Conservation (phyloP, 495 filamentous ascomycete species). For the Penicillium turbatum region DNA sequence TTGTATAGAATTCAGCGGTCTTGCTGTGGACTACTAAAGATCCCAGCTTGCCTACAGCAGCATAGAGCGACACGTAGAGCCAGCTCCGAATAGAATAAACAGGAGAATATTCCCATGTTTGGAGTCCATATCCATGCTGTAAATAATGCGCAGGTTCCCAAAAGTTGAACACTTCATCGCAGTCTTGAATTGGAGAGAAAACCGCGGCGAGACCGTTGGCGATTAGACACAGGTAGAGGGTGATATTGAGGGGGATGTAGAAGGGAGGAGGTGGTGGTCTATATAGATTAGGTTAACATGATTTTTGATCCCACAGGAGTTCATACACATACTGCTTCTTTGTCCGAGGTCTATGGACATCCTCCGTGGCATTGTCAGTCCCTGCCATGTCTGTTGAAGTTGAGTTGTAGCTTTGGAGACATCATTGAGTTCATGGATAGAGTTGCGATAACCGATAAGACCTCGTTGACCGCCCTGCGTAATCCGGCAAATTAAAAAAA, state of each 20-base stretch:
- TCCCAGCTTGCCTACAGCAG: conserved; percentile 60
- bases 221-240: conserved; percentile 71
- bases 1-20: conserved; percentile 77
- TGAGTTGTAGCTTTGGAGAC: not conserved
- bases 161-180: conserved; percentile 98
- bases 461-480: conserved; percentile 31
- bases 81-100: conserved; percentile 94
- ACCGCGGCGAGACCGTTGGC: conserved; percentile 73
- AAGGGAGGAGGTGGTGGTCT: conserved; percentile 54
- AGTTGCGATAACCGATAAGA: conserved; percentile 31
- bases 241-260: conserved; percentile 63
- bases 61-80: conserved; percentile 87
- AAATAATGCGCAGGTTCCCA: conserved; percentile 98
- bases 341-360: conserved; percentile 15
- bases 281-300: conserved; percentile 16
- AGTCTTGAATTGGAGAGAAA: conserved; percentile 92
- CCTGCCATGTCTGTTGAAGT: conserved; percentile 13
- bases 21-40: conserved; percentile 57
- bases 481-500: conserved; percentile 32
- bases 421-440: not conserved
- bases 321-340: conserved; percentile 30
- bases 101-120: conserved; percentile 99
- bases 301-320: not conserved
- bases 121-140: conserved; percentile 83
- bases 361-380: not conserved